Conservation (phyloP, 768 basidiomycete species). For the Gymnopilus junonius region DNA sequence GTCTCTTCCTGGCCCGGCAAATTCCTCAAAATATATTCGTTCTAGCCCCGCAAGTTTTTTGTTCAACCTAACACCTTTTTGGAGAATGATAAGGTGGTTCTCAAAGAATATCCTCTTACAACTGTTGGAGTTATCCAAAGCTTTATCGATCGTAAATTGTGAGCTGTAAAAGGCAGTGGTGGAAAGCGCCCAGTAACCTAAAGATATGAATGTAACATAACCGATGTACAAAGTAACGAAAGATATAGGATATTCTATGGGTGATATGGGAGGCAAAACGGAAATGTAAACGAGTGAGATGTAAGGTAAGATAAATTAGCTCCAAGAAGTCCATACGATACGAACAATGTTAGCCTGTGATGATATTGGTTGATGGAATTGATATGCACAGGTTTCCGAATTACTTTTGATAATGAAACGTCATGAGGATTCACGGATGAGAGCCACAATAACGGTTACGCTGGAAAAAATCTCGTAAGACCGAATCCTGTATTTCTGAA, state of each 20-base stretch:
- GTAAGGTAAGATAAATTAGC: slow-evolving; percentile 11
- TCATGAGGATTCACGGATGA: slow-evolving; percentile 66
- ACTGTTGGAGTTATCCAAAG: slow-evolving; percentile 78
- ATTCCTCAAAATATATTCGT: slow-evolving; percentile 8
- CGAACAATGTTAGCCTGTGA: not conserved
- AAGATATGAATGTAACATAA: slow-evolving; percentile 3
- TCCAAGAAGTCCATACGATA: not conserved
- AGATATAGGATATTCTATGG: slow-evolving; percentile 15
- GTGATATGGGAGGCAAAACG: slow-evolving; percentile 6
- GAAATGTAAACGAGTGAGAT: slow-evolving; percentile 11
- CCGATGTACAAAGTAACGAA: slow-evolving; percentile 12
- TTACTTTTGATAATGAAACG: slow-evolving; percentile 1
- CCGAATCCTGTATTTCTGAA: slow-evolving; percentile 9
- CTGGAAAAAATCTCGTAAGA: slow-evolving; percentile 39
- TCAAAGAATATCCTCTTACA: slow-evolving; percentile 82
- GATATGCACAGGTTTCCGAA: not conserved
- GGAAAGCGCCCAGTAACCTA: not conserved
- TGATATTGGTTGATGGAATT: not conserved
- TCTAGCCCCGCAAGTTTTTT: slow-evolving; percentile 82
- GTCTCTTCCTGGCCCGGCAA: not conserved
- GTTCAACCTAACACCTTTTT: slow-evolving; percentile 83
- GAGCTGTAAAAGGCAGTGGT: too few species aligned
- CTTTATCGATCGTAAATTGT: slow-evolving; percentile 74
- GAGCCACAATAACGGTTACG: slow-evolving; percentile 70
- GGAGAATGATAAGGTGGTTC: slow-evolving; percentile 64